These are phyloP conservation scores for Alternaria infectoria DNA, from an alignment of 2,329 filamentous ascomycete genomes.

Conservation along the genomic window DNA sequence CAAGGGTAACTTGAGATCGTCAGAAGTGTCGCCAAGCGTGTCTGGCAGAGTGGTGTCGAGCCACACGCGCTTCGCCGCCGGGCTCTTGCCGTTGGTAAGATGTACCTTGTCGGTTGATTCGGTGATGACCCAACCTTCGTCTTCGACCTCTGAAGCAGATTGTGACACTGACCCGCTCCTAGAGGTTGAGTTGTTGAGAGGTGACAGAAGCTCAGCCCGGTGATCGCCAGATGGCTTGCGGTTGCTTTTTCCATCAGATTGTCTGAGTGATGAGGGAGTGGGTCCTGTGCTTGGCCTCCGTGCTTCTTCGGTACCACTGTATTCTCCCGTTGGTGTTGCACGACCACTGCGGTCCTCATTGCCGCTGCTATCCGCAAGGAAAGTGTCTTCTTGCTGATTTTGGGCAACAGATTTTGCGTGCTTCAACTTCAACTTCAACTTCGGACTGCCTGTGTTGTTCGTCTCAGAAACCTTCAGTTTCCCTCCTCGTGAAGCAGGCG, in stretches of 20 bases:
- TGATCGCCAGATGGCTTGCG: conserved; percentile 32
- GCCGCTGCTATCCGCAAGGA: conserved; percentile 60
- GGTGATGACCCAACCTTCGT: conserved; percentile 48
- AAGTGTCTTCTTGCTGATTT: conserved; percentile 53
- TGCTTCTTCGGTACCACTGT: conserved; percentile 35
- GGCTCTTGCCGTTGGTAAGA: conserved; percentile 18
- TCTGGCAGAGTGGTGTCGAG: conserved; percentile 49
- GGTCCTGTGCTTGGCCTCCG: conserved; percentile 40
- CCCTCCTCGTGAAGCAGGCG: conserved; percentile 33
- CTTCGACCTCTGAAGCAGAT: conserved; percentile 45
- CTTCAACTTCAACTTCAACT: conserved; percentile 52
- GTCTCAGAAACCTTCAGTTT: conserved; percentile 32
- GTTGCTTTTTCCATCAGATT: conserved; percentile 31
- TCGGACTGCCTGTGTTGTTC: conserved; percentile 39
- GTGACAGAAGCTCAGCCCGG: conserved; percentile 31
- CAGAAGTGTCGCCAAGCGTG: conserved; percentile 31
- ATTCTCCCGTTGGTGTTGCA: conserved; percentile 36
- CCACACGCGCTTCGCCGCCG: conserved; percentile 47
- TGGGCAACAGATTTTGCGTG: conserved; percentile 29
- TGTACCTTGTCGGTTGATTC: conserved; percentile 36
- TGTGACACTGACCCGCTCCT: conserved; percentile 25
- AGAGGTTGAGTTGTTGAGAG: conserved; percentile 25
- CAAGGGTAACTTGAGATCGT: conserved; percentile 46
- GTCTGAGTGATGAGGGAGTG: conserved; percentile 30
- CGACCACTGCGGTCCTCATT: conserved; percentile 54